Evolutionary conservation across 768 basidiomycete genomes (phyloP).

Genomic region (Leccinum sublutescens): DNA sequence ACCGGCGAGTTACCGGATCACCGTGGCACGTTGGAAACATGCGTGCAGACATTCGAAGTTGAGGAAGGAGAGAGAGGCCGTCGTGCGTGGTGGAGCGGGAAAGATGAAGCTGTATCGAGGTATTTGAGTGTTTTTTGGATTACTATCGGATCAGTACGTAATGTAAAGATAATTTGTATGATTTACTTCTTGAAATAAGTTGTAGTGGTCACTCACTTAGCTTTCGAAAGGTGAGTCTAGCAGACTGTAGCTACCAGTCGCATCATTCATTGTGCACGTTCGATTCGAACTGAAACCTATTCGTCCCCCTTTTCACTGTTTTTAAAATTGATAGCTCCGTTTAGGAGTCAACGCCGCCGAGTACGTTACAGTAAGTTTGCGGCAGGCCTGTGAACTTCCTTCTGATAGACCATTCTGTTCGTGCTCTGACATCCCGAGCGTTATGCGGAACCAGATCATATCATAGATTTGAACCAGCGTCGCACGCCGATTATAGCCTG

Average conservation of each 20-base stretch:
- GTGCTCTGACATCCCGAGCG: not conserved
- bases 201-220: too few species aligned
- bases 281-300: too few species aligned
- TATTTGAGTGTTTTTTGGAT: constrained; percentile 2
- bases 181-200: too few species aligned
- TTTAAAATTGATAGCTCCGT: not conserved
- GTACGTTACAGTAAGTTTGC: not conserved
- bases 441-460: not conserved
- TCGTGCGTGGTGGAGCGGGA: constrained; percentile 20
- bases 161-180: not conserved
- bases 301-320: not conserved
- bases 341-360: not conserved
- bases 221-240: too few species aligned
- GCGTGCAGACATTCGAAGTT: constrained; percentile 5
- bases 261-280: too few species aligned
- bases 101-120: constrained; percentile 27
- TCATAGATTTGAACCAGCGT: not conserved
- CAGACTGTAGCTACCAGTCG: too few species aligned
- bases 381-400: not conserved
- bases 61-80: not conserved
- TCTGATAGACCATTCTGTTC: not conserved
- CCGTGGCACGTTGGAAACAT: constrained; percentile 11
- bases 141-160: not conserved
- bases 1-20: constrained; percentile 22
- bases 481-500: not conserved